Percentiles rank a stretch among this genome's conserved stretches.
Evolutionary conservation across 805 yeast genomes (phyloP).

Genomic region (Starmerella ratchasimensis): DNA sequence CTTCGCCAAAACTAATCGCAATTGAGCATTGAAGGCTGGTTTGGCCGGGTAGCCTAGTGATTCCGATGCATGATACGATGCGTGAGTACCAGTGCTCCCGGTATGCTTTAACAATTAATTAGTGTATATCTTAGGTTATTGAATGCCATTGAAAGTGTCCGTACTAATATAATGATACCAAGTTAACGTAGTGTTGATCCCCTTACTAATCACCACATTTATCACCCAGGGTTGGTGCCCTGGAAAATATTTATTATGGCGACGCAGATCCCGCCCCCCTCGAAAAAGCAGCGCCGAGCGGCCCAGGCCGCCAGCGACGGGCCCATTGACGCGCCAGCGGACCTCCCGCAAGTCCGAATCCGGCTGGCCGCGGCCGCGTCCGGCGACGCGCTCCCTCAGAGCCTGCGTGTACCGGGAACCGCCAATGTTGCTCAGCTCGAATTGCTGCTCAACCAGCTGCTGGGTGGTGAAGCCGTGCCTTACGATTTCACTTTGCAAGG

Average conservation of each 20-base stretch:
- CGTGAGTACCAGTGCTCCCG: too few relatives aligned
- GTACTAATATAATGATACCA: too few relatives aligned
- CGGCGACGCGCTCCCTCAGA: constrained; percentile 73
- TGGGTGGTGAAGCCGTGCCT: constrained; percentile 62
- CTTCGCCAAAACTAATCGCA: too few relatives aligned
- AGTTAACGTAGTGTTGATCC: too few relatives aligned
- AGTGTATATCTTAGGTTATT: too few relatives aligned
- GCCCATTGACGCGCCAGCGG: constrained; percentile 56
- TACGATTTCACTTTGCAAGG: constrained; percentile 61
- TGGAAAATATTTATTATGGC: constrained; percentile 50
- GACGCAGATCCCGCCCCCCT: constrained; percentile 83
- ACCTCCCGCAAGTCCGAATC: constrained; percentile 74
- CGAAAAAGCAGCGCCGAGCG: constrained; percentile 71
- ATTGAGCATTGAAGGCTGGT: too few relatives aligned
- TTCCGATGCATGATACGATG: too few relatives aligned
- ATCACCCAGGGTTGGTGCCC: too few relatives aligned
- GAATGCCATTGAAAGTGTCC: too few relatives aligned
- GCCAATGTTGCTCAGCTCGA: constrained; percentile 77
- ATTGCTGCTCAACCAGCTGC: constrained; percentile 67
- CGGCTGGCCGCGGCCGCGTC: constrained; percentile 88
- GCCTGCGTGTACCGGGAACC: constrained; percentile 81
- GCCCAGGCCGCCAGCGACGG: constrained; percentile 28
- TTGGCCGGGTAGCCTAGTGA: too few relatives aligned
- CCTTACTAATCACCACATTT: too few relatives aligned
- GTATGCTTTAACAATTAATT: too few relatives aligned